phyloP scores from a whole-genome alignment of 768 basidiomycete species.

The Coprinopsis sp. region DNA sequence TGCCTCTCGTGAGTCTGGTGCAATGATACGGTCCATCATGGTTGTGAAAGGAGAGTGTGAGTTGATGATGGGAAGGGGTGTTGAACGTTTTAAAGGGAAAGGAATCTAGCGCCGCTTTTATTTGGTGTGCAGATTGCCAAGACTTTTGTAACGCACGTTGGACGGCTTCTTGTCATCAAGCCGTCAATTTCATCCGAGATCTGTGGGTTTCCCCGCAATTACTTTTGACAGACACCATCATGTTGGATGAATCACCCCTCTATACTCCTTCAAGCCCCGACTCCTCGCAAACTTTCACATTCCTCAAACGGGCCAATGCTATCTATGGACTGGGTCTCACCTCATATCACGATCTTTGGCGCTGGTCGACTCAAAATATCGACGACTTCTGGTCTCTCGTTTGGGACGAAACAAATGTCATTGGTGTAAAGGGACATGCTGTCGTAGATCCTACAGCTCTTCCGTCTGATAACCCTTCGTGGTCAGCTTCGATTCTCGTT shows the following conservation, averaged over 20 bases:
- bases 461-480: conserved; percentile 60
- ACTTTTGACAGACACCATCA: too few species aligned
- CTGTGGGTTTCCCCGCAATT: too few species aligned
- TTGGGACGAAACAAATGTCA: conserved; percentile 65
- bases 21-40: conserved; percentile 66
- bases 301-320: conserved; percentile 49
- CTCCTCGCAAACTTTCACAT: conserved; percentile 42
- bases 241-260: conserved; percentile 23
- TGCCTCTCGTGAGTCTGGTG: conserved; percentile 72
- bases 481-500: conserved; percentile 37
- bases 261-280: conserved; percentile 40
- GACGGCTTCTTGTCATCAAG: too few species aligned
- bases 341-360: conserved; percentile 61
- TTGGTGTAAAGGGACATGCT: conserved; percentile 57
- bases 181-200: too few species aligned
- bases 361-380: conserved; percentile 58
- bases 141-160: too few species aligned
- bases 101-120: conserved; percentile 10
- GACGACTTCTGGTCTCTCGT: conserved; percentile 66
- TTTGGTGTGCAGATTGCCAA: too few species aligned
- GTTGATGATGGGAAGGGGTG: conserved; percentile 11
- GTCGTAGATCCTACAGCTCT: conserved; percentile 51
- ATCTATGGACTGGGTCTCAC: conserved; percentile 38
- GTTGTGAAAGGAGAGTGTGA: conserved; percentile 6
- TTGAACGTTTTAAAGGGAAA: conserved; percentile 10